Conservation (phyloP, 2,329 filamentous ascomycete genomes). For the Beauveria sp. region DNA sequence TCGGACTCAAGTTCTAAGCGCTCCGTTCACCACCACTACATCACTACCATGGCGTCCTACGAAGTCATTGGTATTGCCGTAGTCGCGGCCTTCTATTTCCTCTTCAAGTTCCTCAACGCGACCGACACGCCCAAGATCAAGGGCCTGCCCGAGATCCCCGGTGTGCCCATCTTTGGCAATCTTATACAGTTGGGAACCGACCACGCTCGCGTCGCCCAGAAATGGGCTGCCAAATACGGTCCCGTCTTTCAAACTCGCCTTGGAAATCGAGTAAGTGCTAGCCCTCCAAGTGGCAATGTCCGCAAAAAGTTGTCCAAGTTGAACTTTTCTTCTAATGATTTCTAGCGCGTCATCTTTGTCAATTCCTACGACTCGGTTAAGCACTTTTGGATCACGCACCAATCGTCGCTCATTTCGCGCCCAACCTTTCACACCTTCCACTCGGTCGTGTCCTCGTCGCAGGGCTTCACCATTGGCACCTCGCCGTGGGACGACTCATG, state of each 20-base stretch:
- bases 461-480: slow-evolving; percentile 76
- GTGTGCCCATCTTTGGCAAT: slow-evolving; percentile 56
- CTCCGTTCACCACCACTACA: neutral
- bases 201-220: slow-evolving; percentile 45
- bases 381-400: slow-evolving; percentile 70
- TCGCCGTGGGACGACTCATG: slow-evolving; percentile 79
- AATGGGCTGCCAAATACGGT: slow-evolving; percentile 54
- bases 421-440: slow-evolving; percentile 78
- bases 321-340: neutral
- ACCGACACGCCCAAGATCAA: slow-evolving; percentile 56
- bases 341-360: slow-evolving; percentile 61
- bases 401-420: slow-evolving; percentile 68
- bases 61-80: slow-evolving; percentile 11
- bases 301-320: neutral
- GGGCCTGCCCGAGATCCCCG: slow-evolving; percentile 52
- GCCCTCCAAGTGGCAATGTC: no score
- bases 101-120: slow-evolving; percentile 27
- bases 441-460: slow-evolving; percentile 65
- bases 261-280: slow-evolving; percentile 51
- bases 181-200: slow-evolving; percentile 51
- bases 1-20: no score
- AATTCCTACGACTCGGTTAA: slow-evolving; percentile 70
- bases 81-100: slow-evolving; percentile 14
- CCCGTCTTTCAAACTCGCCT: slow-evolving; percentile 60
- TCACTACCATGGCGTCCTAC: slow-evolving; percentile 1